phyloP scores from a whole-genome alignment of 345 rosid genomes.

The Brassica cretica region DNA sequence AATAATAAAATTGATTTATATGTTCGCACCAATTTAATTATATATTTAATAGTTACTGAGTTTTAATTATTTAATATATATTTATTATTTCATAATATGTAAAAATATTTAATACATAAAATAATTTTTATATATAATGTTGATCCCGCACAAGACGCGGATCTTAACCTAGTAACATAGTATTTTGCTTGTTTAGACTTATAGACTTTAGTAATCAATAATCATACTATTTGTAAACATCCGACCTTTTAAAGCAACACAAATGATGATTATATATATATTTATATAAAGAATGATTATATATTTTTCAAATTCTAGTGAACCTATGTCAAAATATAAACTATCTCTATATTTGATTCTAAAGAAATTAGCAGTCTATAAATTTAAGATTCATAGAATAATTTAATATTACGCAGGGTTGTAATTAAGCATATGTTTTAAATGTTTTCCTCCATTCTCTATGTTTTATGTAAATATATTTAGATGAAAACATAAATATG shows the following conservation, averaged over 20 bases:
- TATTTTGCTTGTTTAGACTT: neutral
- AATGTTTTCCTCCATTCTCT: neutral
- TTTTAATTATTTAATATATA: too few relatives aligned
- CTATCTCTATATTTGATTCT: neutral
- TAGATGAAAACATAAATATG: neutral
- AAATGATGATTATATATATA: neutral
- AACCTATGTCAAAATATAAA: neutral
- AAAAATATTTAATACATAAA: too few relatives aligned
- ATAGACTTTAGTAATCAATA: neutral
- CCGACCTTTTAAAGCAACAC: neutral
- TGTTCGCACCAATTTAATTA: too few relatives aligned
- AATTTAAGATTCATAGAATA: neutral
- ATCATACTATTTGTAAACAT: neutral
- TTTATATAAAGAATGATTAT: neutral
- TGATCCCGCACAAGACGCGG: too few relatives aligned
- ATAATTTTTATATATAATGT: too few relatives aligned
- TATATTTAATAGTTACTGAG: too few relatives aligned
- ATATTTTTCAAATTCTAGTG: neutral
- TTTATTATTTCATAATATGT: too few relatives aligned
- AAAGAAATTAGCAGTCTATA: neutral
- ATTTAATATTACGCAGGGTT: neutral
- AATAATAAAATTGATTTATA: too few relatives aligned
- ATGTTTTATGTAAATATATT: neutral
- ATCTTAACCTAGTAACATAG: too few relatives aligned
- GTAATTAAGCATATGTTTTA: neutral